These are phyloP conservation scores for Termitomyces sp. DNA, from an alignment of 768 basidiomycete genomes.

Conservation along the genomic window DNA sequence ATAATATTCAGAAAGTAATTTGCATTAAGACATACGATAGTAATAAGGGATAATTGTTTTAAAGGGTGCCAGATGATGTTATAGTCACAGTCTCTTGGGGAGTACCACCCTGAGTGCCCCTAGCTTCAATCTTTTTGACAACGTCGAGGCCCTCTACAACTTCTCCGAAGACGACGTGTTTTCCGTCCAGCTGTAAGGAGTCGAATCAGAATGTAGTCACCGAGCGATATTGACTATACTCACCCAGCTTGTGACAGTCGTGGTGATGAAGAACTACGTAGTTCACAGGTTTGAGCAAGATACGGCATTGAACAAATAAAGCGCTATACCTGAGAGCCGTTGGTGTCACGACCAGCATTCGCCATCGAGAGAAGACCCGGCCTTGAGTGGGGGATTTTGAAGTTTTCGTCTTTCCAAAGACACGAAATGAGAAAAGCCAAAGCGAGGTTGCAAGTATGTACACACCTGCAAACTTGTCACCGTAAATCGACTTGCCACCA, in stretches of 20 bases:
- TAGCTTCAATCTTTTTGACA: slow-evolving; percentile 56
- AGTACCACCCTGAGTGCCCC: slow-evolving; percentile 34
- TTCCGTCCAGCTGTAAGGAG: slow-evolving; percentile 48
- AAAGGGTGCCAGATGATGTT: slow-evolving; percentile 49
- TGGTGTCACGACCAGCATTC: slow-evolving; percentile 79
- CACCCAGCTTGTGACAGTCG: slow-evolving; percentile 64
- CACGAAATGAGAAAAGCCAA: background rate
- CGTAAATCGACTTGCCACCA: slow-evolving; percentile 86
- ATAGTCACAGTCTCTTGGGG: slow-evolving; percentile 52
- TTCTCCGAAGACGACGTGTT: slow-evolving; percentile 72
- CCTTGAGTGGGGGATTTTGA: slow-evolving; percentile 56
- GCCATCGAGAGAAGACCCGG: slow-evolving; percentile 81
- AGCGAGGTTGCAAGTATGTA: background rate
- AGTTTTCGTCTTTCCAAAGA: slow-evolving; percentile 59
- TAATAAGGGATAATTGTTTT: slow-evolving; percentile 1
- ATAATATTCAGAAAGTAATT: background rate
- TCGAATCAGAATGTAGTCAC: background rate
- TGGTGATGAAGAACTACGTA: slow-evolving; percentile 83
- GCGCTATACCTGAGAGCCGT: slow-evolving; percentile 65
- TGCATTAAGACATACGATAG: background rate
- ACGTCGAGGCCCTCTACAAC: slow-evolving; percentile 61
- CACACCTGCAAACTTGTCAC: slow-evolving; percentile 71
- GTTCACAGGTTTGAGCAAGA: background rate
- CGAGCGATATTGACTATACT: slow-evolving; percentile 10
- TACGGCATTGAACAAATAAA: background rate